Evolutionary conservation across 352 stramenopile species (phyloP), one percentile per base, ranked within the genome.

Genomic region (Stramenopiles sp.): DNA sequence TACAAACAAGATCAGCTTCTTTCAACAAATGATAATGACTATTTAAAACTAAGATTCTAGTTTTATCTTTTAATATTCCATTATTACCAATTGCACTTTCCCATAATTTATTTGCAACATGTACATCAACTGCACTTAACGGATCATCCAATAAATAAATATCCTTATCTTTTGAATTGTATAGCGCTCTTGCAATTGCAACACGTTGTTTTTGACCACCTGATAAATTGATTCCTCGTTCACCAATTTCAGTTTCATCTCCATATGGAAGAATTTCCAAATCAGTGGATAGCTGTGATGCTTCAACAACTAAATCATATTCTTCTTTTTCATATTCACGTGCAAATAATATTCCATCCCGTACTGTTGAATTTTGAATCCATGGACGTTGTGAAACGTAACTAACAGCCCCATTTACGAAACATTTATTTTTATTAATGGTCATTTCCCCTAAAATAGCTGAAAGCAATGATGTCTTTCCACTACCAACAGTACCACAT

Each of bases 291-390:
- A 96, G 81, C 30, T 91, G 87, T 65, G 89, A 94, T 1, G 85
- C 84, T 0, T 80, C 80, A 1, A 96, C 65, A 30, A 93, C 84
- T 0, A 63, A 81, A 1, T 84, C 82, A 13, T 91, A 80, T 6
- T 86, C 83, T 43, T 80, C 76, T 0, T 78, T 78, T 63, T 91
- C 83, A 29, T 85, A 74, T 32, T 79, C 29, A 27, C 83, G 80
- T 32, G 85, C 86, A 80, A 91, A 97, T 1, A 95, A 63, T 76
- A 98, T 96, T 80, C 97, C 97, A n/a, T 96, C 91, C 76, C 89
- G 82, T n/a, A 97, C 83, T 32, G 86, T 96, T 7, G 85, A 86
- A 79, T 97, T 94, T 53, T 97, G 83, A 65, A 98, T 85, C 83
- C 92, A 97, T 32, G 93, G 86, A 23, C 86, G 89, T 83, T 98